Percentiles rank a stretch among this genome's conserved stretches.
Conservation (phyloP, 208 protist species). For the Kentomonas sorsogonicus region DNA sequence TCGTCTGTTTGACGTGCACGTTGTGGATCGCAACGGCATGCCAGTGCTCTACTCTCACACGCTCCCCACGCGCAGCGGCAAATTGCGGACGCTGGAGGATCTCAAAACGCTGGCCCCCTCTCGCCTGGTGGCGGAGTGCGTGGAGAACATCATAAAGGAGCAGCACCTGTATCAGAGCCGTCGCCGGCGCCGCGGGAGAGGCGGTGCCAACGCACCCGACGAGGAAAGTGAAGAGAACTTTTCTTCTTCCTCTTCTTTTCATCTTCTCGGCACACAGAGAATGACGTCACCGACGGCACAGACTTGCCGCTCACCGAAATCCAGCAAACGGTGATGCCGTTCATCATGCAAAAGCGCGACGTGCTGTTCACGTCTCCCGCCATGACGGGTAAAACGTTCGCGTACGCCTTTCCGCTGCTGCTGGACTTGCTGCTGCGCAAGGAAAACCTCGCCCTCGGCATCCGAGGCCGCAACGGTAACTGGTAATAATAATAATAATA, state of each 20-base stretch:
- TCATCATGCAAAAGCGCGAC: constrained; percentile 74
- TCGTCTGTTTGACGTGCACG: too few species aligned
- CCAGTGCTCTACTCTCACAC: constrained; percentile 54
- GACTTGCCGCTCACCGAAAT: constrained; percentile 49
- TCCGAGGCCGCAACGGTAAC: not conserved
- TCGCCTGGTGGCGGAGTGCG: constrained; percentile 28
- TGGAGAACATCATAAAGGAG: constrained; percentile 29
- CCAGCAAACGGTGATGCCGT: constrained; percentile 46
- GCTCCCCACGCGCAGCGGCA: constrained; percentile 16
- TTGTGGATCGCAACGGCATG: constrained; percentile 76
- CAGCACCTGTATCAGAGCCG: constrained; percentile 6
- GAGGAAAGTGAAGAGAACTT: not conserved
- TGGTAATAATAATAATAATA: too few species aligned
- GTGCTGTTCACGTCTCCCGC: constrained; percentile 83
- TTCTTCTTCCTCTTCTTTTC: too few species aligned
- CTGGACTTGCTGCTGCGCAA: constrained; percentile 52
- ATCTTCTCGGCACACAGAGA: too few species aligned
- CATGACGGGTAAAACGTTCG: constrained; percentile 89
- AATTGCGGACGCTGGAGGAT: constrained; percentile 46
- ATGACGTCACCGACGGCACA: constrained; percentile 1
- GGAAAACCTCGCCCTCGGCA: not conserved
- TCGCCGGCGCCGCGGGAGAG: not conserved
- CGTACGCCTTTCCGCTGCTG: constrained; percentile 81
- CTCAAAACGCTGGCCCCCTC: constrained; percentile 40
- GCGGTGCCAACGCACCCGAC: not conserved